Conservation (phyloP, 108 stramenopile genomes). For the Fistulifera pelliculosa region DNA sequence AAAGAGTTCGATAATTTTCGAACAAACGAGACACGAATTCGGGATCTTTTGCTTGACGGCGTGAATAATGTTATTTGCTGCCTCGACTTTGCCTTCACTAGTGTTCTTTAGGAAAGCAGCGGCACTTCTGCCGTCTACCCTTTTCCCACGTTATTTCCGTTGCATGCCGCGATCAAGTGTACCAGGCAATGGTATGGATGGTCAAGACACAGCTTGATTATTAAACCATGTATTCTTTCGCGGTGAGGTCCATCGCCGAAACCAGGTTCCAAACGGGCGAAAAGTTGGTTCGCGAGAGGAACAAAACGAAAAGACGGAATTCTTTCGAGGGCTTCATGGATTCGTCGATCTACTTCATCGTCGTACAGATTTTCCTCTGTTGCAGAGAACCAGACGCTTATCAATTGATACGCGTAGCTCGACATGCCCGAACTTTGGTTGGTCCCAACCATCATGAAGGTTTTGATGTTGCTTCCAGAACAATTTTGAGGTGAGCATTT, state of each 20-base stretch:
- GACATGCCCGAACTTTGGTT: constrained; percentile 26
- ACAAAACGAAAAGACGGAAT: constrained; percentile 73
- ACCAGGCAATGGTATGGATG: constrained; percentile 84
- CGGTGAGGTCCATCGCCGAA: constrained; percentile 58
- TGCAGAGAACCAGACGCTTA: constrained; percentile 71
- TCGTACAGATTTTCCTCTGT: constrained; percentile 15
- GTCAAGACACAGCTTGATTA: constrained; percentile 60
- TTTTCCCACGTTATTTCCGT: constrained; percentile 53
- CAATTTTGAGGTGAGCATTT: constrained; percentile 39
- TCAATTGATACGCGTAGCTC: constrained; percentile 56
- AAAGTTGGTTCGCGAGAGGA: constrained; percentile 78
- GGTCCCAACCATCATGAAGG: constrained; percentile 34
- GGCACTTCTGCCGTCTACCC: constrained; percentile 37
- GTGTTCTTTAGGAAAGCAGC: constrained; percentile 37
- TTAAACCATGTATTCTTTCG: constrained; percentile 40
- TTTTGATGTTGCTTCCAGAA: constrained; percentile 47
- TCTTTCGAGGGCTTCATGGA: constrained; percentile 13
- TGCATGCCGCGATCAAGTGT: constrained; percentile 66
- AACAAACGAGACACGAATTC: constrained; percentile 41
- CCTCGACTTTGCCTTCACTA: constrained; percentile 43
- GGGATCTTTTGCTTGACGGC: constrained; percentile 24
- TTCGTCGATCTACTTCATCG: constrained; percentile 5
- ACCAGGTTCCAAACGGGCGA: constrained; percentile 81
- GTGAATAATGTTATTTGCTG: constrained; percentile 42
- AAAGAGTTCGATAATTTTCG: constrained; percentile 41